These are phyloP conservation scores for Asclepias syriaca DNA, from an alignment of 257 asterid species.

Conservation along the genomic window DNA sequence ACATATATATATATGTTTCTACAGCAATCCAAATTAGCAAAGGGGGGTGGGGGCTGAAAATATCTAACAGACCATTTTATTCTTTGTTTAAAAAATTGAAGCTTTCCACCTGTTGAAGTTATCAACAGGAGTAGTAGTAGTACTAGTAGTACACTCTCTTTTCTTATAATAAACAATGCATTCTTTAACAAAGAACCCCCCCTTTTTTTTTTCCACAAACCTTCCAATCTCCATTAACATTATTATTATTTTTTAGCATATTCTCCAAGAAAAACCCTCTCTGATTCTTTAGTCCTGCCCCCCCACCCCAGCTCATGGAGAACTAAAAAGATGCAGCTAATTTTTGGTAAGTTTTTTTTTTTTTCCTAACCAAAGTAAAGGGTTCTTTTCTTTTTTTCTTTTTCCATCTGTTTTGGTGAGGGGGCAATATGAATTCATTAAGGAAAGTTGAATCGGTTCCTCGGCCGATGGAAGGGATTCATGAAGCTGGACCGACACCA, in stretches of 20 bases:
- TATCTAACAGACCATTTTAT: slow-evolving; percentile 21
- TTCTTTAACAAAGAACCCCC: slow-evolving; percentile 10
- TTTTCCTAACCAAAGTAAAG: not conserved
- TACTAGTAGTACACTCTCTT: not conserved
- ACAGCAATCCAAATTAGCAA: not conserved
- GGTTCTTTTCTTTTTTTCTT: not conserved
- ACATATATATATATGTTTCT: too few relatives aligned
- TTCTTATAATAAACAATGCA: not conserved
- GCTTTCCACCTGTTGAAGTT: slow-evolving; percentile 28
- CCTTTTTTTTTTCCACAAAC: not conserved
- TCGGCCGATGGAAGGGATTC: slow-evolving; percentile 52
- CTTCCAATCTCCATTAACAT: slow-evolving; percentile 1
- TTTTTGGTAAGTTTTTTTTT: not conserved
- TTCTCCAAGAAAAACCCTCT: too few relatives aligned
- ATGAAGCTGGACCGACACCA: slow-evolving; percentile 56
- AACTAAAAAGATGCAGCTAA: too few relatives aligned
- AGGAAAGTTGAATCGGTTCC: slow-evolving; percentile 21
- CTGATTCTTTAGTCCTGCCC: too few relatives aligned
- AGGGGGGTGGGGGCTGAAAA: slow-evolving; percentile 19
- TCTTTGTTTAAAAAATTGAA: slow-evolving; percentile 18
- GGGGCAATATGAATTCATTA: slow-evolving; percentile 26
- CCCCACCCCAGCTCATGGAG: too few relatives aligned
- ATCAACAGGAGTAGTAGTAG: slow-evolving; percentile 3
- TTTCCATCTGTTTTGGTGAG: not conserved
- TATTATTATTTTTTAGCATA: too few relatives aligned